Evolutionary conservation across 805 yeast species (phyloP).

Genomic region (Suhomyces sp.): DNA sequence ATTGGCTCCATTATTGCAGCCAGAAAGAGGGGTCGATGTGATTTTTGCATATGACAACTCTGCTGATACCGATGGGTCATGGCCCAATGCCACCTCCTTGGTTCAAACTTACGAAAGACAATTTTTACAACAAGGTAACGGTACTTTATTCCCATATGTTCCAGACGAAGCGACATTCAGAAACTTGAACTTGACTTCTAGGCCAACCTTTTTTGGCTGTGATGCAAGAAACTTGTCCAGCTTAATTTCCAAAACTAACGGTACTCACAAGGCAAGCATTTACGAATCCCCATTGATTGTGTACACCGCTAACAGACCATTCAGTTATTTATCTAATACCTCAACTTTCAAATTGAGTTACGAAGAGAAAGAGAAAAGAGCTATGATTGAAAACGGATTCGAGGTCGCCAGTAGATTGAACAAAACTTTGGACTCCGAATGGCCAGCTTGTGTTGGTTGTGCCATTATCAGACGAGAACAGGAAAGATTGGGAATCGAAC

Average conservation of each 20-base stretch:
- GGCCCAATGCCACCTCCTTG: conserved; percentile 72
- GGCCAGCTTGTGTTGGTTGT: conserved; percentile 29
- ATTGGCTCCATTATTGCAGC: conserved; percentile 60
- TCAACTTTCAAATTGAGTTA: conserved; percentile 28
- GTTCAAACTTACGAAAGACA: conserved; percentile 59
- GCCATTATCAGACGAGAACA: conserved; percentile 29
- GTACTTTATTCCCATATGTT: conserved; percentile 27
- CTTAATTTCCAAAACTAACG: conserved; percentile 11
- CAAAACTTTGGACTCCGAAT: conserved; percentile 19
- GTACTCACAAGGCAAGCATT: conserved; percentile 8
- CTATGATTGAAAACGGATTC: conserved; percentile 28
- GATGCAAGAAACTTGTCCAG: conserved; percentile 24
- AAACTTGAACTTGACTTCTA: conserved; percentile 29
- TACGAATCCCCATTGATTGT: conserved; percentile 25
- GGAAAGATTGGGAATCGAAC: conserved; percentile 21
- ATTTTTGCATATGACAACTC: conserved; percentile 67
- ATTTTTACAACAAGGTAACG: conserved; percentile 33
- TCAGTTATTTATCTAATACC: conserved; percentile 26
- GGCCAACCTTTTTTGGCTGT: conserved; percentile 29
- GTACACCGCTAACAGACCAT: conserved; percentile 32
- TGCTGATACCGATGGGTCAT: conserved; percentile 55
- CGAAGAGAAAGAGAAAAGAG: conserved; percentile 21
- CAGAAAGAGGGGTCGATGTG: conserved; percentile 59
- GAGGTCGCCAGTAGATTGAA: conserved; percentile 25
- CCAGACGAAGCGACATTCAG: conserved; percentile 23